Base-by-base conservation (phyloP, 1,284 basidiomycete species). In the Moesziomyces parantarcticus region DNA sequence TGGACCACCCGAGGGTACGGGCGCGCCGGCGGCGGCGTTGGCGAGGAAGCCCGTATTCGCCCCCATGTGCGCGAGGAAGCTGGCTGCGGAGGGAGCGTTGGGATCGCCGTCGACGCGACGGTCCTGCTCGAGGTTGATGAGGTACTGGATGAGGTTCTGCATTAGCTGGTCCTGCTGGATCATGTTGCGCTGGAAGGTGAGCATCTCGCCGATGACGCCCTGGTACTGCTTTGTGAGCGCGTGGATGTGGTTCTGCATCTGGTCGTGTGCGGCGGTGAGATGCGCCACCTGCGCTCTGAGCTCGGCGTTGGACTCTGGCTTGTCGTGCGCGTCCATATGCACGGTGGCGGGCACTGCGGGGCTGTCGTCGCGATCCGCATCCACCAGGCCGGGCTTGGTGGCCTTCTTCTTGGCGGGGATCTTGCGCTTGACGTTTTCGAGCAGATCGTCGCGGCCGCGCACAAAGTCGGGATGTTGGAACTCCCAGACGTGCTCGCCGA, bases 401-500 rank as follows among this genome's bases (percentile, higher is more conserved):
- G 66, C 42, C 46, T 70, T 59, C 52, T 73, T 89, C 55, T 89
- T 88, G 13, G 89, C 87, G 41, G 71, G 71, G 41, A 69, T 69
- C 58, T 74, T 74, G 46, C 71, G 65, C 53, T 61, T 64, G 69
- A 97, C 97, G 79, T 93, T 92, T 83, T 97, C 94, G 50, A 97
- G 89, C 34, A 92, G 87, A 84, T 94, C 92, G 9, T 92, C 90
- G 76, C 92, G 91, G 3, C 72, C 76, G 11, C 77, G 71, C 13
- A 74, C 46, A 84, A 99, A 98, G 81, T 94, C 91, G 6, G 94
- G 93, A 84, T 98, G 95, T 53, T 92, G 90, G 84, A 99, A 99
- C 29, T 94, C 96, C 95, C 96, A 99, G 3, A 63, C 43, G 29
- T 80, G 78, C 80, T 92, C 91, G 81, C 93, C 92, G 42, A 91